These are phyloP conservation scores for Pichia cephalocereana DNA, from an alignment of 805 yeast species.

Conservation along the genomic window DNA sequence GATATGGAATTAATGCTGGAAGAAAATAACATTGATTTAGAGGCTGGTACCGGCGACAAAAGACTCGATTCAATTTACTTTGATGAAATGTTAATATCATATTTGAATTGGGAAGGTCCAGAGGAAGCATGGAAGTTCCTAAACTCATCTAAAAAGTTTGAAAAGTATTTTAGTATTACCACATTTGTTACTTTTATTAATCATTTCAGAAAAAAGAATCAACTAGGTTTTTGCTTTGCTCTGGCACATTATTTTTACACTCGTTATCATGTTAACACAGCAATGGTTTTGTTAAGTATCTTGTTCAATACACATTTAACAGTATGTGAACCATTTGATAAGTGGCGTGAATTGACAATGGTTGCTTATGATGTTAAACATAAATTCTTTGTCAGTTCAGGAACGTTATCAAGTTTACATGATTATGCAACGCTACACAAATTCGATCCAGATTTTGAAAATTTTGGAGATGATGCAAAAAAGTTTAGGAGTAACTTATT, in stretches of 20 bases:
- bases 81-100: not conserved
- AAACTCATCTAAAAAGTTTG: not conserved
- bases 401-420: conserved; percentile 1
- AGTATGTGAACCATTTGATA: conserved; percentile 16
- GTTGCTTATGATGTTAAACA: conserved; percentile 3
- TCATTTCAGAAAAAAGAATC: conserved; percentile 14
- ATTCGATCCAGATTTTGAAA: conserved; percentile 9
- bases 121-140: conserved; percentile 16
- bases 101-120: conserved; percentile 9
- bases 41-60: not conserved
- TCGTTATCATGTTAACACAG: conserved; percentile 8
- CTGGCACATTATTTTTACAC: conserved; percentile 14
- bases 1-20: not conserved
- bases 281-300: conserved; percentile 12
- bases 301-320: conserved; percentile 14
- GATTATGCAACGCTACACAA: conserved; percentile 19
- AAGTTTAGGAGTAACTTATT: not conserved
- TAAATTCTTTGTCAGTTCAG: not conserved
- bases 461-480: conserved; percentile 8
- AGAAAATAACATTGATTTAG: not conserved
- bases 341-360: conserved; percentile 18
- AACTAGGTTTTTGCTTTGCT: conserved; percentile 20
- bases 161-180: not conserved
- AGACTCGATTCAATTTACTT: not conserved
- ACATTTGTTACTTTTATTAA: conserved; percentile 8